Base-by-base conservation (phyloP, 129 eudicot genomes). In the Gnaphalium uliginosum region DNA sequence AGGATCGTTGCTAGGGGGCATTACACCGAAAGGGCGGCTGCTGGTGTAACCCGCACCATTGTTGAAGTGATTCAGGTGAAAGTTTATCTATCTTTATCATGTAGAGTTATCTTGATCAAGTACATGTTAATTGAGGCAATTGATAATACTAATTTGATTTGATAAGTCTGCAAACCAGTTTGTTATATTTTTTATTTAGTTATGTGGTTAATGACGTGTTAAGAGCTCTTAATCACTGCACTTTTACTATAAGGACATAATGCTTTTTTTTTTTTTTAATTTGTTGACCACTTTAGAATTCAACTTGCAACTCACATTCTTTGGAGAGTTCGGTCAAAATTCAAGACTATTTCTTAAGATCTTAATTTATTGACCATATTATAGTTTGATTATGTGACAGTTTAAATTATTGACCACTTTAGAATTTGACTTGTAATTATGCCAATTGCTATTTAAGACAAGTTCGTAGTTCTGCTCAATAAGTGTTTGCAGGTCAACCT, bases 11-110 rank as follows among this genome's bases (percentile, higher is more conserved):
- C 96, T 1, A 81, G 96, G 63, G 97, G 97, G 41, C 96, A 91
- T 91, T 91, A 91, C 65, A 89, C 97, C 0, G 97, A 89, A 68
- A 75, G 97, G 65, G 97, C 96, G 7, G 97, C 97, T 23, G 97
- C 97, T 2, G 84, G 88, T 50, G 96, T 91, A 21, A 86, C 82
- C 48, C 80, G 85, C 22, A 91, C 97, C 6, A 86, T 91, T 82
- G 95, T 89, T 61, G 97, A 91, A 80, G 92, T 91, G 53, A 88
- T 91, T 85, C 87, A 79, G 96, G 97, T 91, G 79, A 86, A 63
- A 51, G 9, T 81, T 79, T 73, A 60, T 82, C 6, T 8, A 37
- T 68, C 53, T 61, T 9, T 81, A 29, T n/a, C n/a, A n/a, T 41
- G n/a, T 66, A 2, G 25, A 18, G 0, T 61, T 75, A 0, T 73